Evolutionary conservation across 768 basidiomycete species (phyloP).

Genomic region (Trametes meyenii): DNA sequence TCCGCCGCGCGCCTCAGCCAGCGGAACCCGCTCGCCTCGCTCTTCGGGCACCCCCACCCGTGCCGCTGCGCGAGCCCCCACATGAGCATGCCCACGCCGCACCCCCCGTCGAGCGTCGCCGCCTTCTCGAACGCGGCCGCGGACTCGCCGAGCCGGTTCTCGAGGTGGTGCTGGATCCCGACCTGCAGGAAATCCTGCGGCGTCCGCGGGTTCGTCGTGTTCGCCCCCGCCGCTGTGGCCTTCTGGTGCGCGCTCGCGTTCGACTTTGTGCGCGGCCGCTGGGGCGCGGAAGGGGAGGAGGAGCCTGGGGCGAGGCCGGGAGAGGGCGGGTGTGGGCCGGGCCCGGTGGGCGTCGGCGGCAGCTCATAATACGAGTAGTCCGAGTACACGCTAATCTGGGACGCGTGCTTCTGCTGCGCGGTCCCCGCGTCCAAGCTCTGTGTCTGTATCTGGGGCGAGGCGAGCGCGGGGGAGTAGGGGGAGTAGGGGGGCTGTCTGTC

Average conservation of each 20-base stretch:
- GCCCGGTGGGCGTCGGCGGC: slow-evolving; percentile 46
- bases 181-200: slow-evolving; percentile 73
- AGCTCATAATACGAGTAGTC: slow-evolving; percentile 68
- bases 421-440: slow-evolving; percentile 2
- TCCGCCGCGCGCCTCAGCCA: slow-evolving; percentile 87
- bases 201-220: slow-evolving; percentile 33
- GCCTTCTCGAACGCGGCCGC: slow-evolving; percentile 76
- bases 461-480: slow-evolving; percentile 5
- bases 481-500: slow-evolving; percentile 1
- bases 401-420: neutral
- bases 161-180: slow-evolving; percentile 79
- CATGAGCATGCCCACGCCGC: slow-evolving; percentile 91
- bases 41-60: slow-evolving; percentile 85
- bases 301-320: slow-evolving; percentile 15
- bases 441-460: neutral
- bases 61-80: slow-evolving; percentile 85
- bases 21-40: slow-evolving; percentile 77
- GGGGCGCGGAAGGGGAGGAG: slow-evolving; percentile 1
- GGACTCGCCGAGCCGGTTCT: slow-evolving; percentile 67
- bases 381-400: slow-evolving; percentile 54
- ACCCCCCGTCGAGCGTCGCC: slow-evolving; percentile 75
- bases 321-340: slow-evolving; percentile 25
- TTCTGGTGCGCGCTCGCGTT: slow-evolving; percentile 1
- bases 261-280: slow-evolving; percentile 4
- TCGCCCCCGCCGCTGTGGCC: neutral